Percentiles rank a stretch among this genome's conserved stretches.
Conservation (phyloP, 352 stramenopile genomes). For the Globisporangium apiculatum region DNA sequence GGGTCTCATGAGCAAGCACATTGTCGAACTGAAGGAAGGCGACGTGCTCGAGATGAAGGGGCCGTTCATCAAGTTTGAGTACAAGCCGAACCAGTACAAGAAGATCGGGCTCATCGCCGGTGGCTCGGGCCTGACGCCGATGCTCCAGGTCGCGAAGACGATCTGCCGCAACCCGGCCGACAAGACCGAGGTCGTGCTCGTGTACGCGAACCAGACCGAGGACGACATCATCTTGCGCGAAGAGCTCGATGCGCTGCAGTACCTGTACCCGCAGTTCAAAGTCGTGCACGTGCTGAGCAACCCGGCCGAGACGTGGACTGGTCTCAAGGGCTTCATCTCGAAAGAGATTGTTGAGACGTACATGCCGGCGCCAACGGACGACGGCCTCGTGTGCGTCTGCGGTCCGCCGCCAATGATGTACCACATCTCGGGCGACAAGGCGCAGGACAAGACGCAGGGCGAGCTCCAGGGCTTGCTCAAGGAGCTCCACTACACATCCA, state of each 20-base stretch:
- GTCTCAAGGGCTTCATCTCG: constrained; percentile 63
- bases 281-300: constrained; percentile 73
- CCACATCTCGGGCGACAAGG: constrained; percentile 83
- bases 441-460: constrained; percentile 80
- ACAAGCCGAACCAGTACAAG: constrained; percentile 86
- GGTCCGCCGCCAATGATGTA: constrained; percentile 88
- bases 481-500: constrained; percentile 69
- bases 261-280: constrained; percentile 76
- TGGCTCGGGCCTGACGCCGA: constrained; percentile 87
- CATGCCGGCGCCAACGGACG: constrained; percentile 70
- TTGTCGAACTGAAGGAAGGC: constrained; percentile 75
- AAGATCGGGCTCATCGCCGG: constrained; percentile 87
- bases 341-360: constrained; percentile 81
- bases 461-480: constrained; percentile 83
- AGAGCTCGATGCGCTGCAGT: constrained; percentile 78
- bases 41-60: constrained; percentile 89
- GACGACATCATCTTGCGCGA: constrained; percentile 87
- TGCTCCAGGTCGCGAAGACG: constrained; percentile 83
- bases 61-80: constrained; percentile 81
- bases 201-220: constrained; percentile 84
- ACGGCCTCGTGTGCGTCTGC: constrained; percentile 85
- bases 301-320: constrained; percentile 54
- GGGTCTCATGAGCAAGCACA: constrained; percentile 82
- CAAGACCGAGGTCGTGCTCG: constrained; percentile 75
- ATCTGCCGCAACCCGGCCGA: constrained; percentile 82